Percentiles rank a stretch among this genome's conserved stretches.
Evolutionary conservation across 805 yeast species (phyloP).

Genomic region (Candida pseudoglaebosa): DNA sequence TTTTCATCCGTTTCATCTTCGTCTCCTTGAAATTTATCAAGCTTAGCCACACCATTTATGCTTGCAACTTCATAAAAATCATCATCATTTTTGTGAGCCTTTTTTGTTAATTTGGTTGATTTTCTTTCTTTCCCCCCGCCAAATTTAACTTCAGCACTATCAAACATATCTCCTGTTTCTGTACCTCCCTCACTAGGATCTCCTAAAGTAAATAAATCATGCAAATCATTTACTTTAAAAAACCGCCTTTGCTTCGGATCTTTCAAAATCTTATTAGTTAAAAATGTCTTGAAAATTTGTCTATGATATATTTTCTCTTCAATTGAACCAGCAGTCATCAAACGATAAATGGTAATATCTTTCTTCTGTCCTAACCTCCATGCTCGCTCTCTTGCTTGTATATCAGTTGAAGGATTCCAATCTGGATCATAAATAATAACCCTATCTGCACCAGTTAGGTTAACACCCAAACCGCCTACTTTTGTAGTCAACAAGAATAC

Average conservation of each 20-base stretch:
- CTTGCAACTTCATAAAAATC: slow-evolving; percentile 63
- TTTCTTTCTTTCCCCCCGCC: slow-evolving; percentile 31
- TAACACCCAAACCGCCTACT: slow-evolving; percentile 95
- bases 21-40: slow-evolving; percentile 58
- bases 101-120: slow-evolving; percentile 23
- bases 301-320: slow-evolving; percentile 97
- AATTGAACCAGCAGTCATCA: slow-evolving; percentile 92
- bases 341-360: slow-evolving; percentile 84
- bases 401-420: slow-evolving; percentile 98
- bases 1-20: slow-evolving; percentile 23
- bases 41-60: slow-evolving; percentile 67
- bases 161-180: slow-evolving; percentile 63
- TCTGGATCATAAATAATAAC: slow-evolving; percentile 95
- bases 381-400: slow-evolving; percentile 95
- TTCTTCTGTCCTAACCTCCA: slow-evolving; percentile 95
- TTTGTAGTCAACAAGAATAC: slow-evolving; percentile 86
- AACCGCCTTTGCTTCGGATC: slow-evolving; percentile 94
- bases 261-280: slow-evolving; percentile 88
- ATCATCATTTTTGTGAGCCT: slow-evolving; percentile 47
- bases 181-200: slow-evolving; percentile 65
- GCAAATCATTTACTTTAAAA: slow-evolving; percentile 87
- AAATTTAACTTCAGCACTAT: slow-evolving; percentile 40
- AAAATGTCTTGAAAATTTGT: slow-evolving; percentile 91
- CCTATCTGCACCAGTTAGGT: slow-evolving; percentile 90
- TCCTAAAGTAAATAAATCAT: slow-evolving; percentile 83